A percentile compares a stretch with the other conserved stretches of the same genome.
phyloP scores from a whole-genome alignment of 176 grass and related monocot genomes.

The Aegilops longissima region DNA sequence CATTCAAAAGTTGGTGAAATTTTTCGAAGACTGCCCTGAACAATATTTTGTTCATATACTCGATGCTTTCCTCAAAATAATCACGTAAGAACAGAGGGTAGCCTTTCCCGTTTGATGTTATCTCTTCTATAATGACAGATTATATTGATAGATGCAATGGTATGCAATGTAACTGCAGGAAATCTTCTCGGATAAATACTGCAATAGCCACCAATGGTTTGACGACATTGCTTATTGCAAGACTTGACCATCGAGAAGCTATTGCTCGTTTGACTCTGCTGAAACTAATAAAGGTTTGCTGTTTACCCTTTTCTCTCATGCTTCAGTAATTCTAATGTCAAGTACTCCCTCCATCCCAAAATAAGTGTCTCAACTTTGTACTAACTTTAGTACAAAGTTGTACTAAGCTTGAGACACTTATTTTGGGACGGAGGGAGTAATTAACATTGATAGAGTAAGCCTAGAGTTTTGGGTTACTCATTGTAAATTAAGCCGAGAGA shows the following conservation, averaged over 20 bases:
- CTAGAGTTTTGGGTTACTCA: neutral
- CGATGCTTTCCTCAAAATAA: slow-evolving; percentile 98
- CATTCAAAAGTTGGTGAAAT: slow-evolving; percentile 85
- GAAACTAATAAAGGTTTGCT: slow-evolving; percentile 93
- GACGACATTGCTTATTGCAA: slow-evolving; percentile 86
- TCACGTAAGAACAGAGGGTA: slow-evolving; percentile 65
- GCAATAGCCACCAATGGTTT: slow-evolving; percentile 93
- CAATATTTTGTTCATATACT: slow-evolving; percentile 94
- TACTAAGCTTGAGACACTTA: too few relatives aligned
- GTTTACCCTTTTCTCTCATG: neutral
- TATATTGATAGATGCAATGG: slow-evolving; percentile 24
- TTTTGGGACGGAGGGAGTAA: too few relatives aligned
- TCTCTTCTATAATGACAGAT: neutral
- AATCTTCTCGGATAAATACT: slow-evolving; percentile 94
- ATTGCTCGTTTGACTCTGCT: slow-evolving; percentile 94
- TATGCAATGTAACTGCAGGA: slow-evolving; percentile 53
- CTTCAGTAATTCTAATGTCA: neutral
- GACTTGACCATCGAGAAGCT: slow-evolving; percentile 92
- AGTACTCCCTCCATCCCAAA: too few relatives aligned
- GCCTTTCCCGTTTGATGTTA: slow-evolving; percentile 22
- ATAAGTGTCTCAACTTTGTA: too few relatives aligned
- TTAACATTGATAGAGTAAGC: neutral
- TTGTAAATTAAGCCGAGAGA: neutral
- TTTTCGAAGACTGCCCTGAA: slow-evolving; percentile 88
- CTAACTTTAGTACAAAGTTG: too few relatives aligned